A percentile compares a stretch with the other conserved stretches of the same genome.
phyloP scores from a whole-genome alignment of 108 stramenopile species.

The Cylindrotheca fusiformis region DNA sequence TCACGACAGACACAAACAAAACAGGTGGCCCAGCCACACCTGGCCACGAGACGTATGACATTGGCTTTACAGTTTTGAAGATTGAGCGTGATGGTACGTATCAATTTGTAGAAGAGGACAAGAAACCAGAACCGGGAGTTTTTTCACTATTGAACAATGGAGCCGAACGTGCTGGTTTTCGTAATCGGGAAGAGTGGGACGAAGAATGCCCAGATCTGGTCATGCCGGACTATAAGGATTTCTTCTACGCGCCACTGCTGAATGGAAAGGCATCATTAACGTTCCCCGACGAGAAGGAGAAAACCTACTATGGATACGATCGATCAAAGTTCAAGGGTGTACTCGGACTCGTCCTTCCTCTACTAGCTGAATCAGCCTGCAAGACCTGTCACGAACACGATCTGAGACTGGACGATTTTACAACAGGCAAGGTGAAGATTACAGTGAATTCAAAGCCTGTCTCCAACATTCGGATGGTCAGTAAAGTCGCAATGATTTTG shows the following conservation, averaged over 20 bases:
- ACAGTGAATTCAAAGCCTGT: slow-evolving; percentile 16
- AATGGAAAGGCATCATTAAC: slow-evolving; percentile 29
- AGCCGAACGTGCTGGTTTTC: neutral
- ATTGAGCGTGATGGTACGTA: neutral
- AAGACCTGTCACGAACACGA: neutral
- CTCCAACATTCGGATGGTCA: neutral
- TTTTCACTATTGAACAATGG: neutral
- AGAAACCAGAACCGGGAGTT: neutral
- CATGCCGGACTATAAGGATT: slow-evolving; percentile 45
- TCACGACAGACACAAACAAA: slow-evolving; percentile 25
- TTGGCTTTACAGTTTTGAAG: slow-evolving; percentile 1
- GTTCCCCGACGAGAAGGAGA: slow-evolving; percentile 44
- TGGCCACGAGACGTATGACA: slow-evolving; percentile 26
- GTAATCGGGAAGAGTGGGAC: neutral
- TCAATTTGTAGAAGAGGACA: neutral
- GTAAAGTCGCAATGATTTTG: neutral
- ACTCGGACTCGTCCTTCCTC: slow-evolving; percentile 18
- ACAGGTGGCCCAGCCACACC: slow-evolving; percentile 10
- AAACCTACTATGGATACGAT: slow-evolving; percentile 21
- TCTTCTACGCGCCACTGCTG: slow-evolving; percentile 16
- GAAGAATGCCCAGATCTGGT: slow-evolving; percentile 7
- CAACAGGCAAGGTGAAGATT: slow-evolving; percentile 4
- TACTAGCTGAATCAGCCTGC: neutral
- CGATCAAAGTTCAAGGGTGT: slow-evolving; percentile 24
- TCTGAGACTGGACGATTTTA: slow-evolving; percentile 9